Base-by-base conservation (phyloP, 441 rosid species). In the Erodium texanum region DNA sequence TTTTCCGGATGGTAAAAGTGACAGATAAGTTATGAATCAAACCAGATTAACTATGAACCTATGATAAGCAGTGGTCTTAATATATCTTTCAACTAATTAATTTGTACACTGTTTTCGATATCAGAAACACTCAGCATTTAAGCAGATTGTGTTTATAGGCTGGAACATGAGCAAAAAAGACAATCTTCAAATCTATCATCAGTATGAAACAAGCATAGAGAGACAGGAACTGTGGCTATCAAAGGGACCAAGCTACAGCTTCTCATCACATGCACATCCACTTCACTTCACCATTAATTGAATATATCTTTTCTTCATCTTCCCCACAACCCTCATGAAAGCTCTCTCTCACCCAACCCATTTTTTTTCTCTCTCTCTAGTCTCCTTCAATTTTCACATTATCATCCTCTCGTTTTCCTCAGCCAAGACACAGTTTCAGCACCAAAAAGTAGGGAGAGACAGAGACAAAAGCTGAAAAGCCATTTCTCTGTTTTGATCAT, bases 221-320 rank as follows among this genome's bases (percentile, higher is more conserved):
- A 12, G 16, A 3, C 54, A 45, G 54, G 9, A 14, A 45, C 16
- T 45, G 54, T 27, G 29, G 29, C 29, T 27, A 27, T 27, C n/a
- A 45, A 10, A 45, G 54, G 54, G 54, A 3, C 54, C 54, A 45
- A 45, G 8, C 54, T 10, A 45, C 54, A 12, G 16, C 16, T 10
- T 45, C 16, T 15, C n/a, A 12, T 45, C 54, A 45, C 54, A 45
- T 45, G 54, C 54, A 45, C 54, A 45, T 45, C 54, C 54, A 45
- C 54, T 45, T 45, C 54, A 45, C 54, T 45, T 45, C 54, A 45
- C n/a, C 54, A 45, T 45, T 45, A 45, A 45, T 45, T 45, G 54
- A 14, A 45, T 14, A 12, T 38, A 9, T 38, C 8, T 11, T 10
- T 10, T 10, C 54, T 11, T 14, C 54, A 45, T 12, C 54, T 45